These are phyloP conservation scores for Fagopyrum esculentum DNA, from an alignment of 148 eudicot genomes.

Conservation along the genomic window DNA sequence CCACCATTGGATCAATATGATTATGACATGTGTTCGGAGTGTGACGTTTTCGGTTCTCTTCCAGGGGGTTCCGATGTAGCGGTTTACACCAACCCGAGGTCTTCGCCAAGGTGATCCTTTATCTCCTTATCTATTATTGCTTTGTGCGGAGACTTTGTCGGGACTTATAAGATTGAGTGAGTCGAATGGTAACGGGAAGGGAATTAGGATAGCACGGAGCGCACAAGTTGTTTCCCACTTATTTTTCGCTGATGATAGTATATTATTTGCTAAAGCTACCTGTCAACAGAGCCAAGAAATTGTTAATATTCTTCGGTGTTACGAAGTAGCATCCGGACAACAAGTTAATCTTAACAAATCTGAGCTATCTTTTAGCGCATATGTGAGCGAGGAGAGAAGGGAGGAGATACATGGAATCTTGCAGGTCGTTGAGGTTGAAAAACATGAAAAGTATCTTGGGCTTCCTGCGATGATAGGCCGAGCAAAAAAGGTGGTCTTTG, in stretches of 20 bases:
- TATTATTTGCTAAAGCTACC: neutral
- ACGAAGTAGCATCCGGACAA: neutral
- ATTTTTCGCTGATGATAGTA: neutral
- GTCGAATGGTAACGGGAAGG: too few species aligned
- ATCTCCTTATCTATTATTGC: neutral
- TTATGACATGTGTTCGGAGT: neutral
- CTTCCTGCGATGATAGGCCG: neutral
- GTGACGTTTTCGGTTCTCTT: neutral
- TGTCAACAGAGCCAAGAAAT: neutral
- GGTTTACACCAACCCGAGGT: neutral
- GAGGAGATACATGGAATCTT: neutral
- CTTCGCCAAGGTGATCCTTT: neutral
- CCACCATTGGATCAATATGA: neutral
- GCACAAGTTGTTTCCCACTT: neutral
- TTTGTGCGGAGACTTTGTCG: too few species aligned
- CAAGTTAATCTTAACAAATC: too few species aligned
- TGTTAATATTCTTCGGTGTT: neutral
- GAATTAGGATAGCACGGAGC: too few species aligned
- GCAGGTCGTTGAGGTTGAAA: too few species aligned
- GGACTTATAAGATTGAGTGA: too few species aligned
- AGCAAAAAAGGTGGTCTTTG: neutral
- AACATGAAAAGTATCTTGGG: neutral
- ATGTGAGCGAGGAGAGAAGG: neutral
- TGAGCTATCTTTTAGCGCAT: neutral
- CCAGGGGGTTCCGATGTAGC: neutral